Evolutionary conservation across 2,329 filamentous ascomycete species (phyloP), one percentile per base, ranked within the genome.

Genomic region (Sclerotinia minor): DNA sequence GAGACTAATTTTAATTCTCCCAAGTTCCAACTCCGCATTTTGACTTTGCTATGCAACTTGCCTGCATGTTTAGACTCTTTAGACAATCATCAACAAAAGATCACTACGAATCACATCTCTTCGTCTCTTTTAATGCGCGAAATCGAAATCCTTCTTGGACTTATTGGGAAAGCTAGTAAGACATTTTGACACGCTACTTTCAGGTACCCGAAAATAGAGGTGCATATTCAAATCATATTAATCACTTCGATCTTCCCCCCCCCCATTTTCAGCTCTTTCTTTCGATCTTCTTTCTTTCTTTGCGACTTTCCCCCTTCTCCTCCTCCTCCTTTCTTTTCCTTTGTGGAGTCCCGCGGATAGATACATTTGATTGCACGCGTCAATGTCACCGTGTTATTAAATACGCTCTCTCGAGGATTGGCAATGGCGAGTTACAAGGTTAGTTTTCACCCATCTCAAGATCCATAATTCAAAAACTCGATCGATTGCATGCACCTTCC

Each of bases 351-450:
- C 45, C 17, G 50, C 29, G n/a, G 15, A 17, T 17, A 26, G 38
- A 38, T 5, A 38, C 50, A 3, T 65, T 32, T 24, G 24, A 45
- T 26, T 44, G 55, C 32, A 47, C 55, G 65, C 65, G 65, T 67
- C 65, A 67, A 67, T 67, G 65, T 67, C 58, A 61, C 35, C 55
- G 47, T 61, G 55, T 11, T 61, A 26, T 41, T 47, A 58, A 4
- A 53, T 44, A 32, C 65, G 35, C 58, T 61, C 32, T 41, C 32
- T 41, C 52, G 50, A 61, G 38, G n/a, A 41, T 66, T 38, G 44
- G 57, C 55, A 66, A 67, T 67, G 65, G 55, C 57, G 65, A 35
- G 55, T n/a, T 67, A 61, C 65, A 67, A 44, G 65, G 65, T 67
- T 67, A 54, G 65, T 61, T 63, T 52, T 35, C 35, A 47, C 4